A percentile compares a stretch with the other conserved stretches of the same genome.
phyloP scores from a whole-genome alignment of 192 early-diverging fungal genomes.

The Gigaspora rosea region DNA sequence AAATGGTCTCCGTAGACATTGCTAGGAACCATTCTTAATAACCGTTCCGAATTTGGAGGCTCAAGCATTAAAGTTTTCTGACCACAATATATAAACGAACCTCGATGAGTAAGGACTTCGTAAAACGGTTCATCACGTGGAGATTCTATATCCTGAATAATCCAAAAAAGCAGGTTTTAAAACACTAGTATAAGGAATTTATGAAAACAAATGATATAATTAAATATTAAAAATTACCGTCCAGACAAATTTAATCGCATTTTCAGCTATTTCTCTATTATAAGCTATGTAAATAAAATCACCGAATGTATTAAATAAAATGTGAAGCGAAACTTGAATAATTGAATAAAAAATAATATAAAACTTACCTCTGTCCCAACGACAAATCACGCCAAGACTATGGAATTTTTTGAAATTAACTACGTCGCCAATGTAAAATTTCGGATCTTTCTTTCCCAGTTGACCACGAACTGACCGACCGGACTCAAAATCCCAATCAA shows the following conservation, averaged over 20 bases:
- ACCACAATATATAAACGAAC: constrained; percentile 27
- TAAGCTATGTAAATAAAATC: constrained; percentile 14
- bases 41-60: constrained; percentile 14
- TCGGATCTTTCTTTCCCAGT: constrained; percentile 24
- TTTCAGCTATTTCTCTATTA: constrained; percentile 23
- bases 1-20: constrained; percentile 24
- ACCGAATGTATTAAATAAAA: neutral
- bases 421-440: constrained; percentile 27
- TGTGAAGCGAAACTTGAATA: neutral
- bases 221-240: constrained; percentile 20
- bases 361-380: constrained; percentile 27
- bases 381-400: constrained; percentile 25
- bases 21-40: constrained; percentile 21
- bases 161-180: neutral
- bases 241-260: constrained; percentile 23
- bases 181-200: neutral
- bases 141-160: constrained; percentile 13
- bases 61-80: constrained; percentile 15
- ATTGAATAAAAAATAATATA: neutral
- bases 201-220: neutral
- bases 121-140: constrained; percentile 23
- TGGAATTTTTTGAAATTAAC: constrained; percentile 28
- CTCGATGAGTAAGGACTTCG: constrained; percentile 25
- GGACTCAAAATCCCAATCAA: constrained; percentile 26
- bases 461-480: neutral